phyloP scores from a whole-genome alignment of 2,329 filamentous ascomycete genomes.

The Fusarium abutilonis region DNA sequence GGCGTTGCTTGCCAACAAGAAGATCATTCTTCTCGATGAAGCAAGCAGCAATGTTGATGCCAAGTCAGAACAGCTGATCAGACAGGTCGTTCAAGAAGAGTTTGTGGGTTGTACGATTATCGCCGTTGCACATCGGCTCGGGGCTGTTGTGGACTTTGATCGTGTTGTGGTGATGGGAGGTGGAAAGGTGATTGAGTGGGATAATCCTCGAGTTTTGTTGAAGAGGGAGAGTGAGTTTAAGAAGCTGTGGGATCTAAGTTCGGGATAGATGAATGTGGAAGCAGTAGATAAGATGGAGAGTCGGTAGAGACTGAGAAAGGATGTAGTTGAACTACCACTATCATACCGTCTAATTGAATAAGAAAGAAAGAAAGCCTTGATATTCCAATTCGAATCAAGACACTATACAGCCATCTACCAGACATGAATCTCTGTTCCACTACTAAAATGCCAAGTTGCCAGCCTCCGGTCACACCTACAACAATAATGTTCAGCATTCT shows the following conservation, averaged over 20 bases:
- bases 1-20: conserved; percentile 50
- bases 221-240: conserved; percentile 23
- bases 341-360: too few relatives aligned
- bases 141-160: conserved; percentile 16
- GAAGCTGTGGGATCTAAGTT: conserved; percentile 22
- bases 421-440: conserved; percentile 41
- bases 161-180: conserved; percentile 20
- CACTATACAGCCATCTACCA: conserved; percentile 7
- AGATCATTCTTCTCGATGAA: conserved; percentile 54
- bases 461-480: conserved; percentile 40
- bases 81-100: conserved; percentile 47
- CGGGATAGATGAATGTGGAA: neutral
- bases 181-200: conserved; percentile 26
- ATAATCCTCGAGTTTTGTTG: conserved; percentile 18
- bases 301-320: too few relatives aligned
- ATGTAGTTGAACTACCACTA: too few relatives aligned
- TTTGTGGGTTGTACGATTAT: conserved; percentile 62
- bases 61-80: conserved; percentile 49
- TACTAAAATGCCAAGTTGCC: conserved; percentile 37
- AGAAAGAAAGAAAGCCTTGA: too few relatives aligned
- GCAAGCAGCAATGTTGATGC: conserved; percentile 51
- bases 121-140: conserved; percentile 51
- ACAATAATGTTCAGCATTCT: conserved; percentile 42
- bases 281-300: too few relatives aligned
- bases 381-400: too few relatives aligned